Conservation (phyloP, 768 basidiomycete genomes). For the Auriculariales sp. region DNA sequence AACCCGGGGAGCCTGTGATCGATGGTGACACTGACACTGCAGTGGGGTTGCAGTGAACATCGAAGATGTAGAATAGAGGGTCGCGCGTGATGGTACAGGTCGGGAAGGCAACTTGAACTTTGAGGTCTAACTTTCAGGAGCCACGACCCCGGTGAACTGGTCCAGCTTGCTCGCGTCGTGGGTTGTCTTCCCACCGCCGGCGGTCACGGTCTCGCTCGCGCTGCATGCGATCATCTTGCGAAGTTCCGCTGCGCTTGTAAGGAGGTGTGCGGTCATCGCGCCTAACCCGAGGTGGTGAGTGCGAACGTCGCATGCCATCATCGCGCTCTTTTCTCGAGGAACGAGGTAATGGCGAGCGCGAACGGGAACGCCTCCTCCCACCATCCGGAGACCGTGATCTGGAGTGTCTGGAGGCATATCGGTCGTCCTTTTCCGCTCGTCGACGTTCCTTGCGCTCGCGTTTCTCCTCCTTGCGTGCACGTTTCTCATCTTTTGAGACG, state of each 20-base stretch:
- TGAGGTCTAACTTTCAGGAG: too few relatives aligned
- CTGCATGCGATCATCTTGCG: conserved; percentile 17
- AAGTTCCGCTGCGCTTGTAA: conserved; percentile 12
- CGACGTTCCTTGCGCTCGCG: conserved; percentile 38
- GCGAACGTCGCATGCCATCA: conserved; percentile 19
- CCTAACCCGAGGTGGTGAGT: conserved; percentile 16
- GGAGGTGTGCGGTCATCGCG: conserved; percentile 8
- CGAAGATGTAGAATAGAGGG: conserved; percentile 1
- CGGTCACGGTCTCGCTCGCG: conserved; percentile 30
- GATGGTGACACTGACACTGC: conserved; percentile 36
- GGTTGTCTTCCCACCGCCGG: conserved; percentile 36
- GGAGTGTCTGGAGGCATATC: background rate
- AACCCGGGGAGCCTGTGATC: conserved; percentile 53
- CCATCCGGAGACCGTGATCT: conserved; percentile 4
- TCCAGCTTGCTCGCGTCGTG: conserved; percentile 22
- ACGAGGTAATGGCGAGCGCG: background rate
- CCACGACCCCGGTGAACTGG: background rate
- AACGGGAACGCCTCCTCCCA: background rate
- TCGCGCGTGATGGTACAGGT: too few relatives aligned
- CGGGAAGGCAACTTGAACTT: too few relatives aligned
- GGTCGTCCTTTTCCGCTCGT: conserved; percentile 10
- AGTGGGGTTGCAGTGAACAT: background rate
- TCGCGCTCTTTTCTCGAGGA: conserved; percentile 2
- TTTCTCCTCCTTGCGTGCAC: conserved; percentile 37
- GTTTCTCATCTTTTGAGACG: conserved; percentile 31